Evolutionary conservation across 768 basidiomycete genomes (phyloP).

Genomic region (Tulasnella sp.): DNA sequence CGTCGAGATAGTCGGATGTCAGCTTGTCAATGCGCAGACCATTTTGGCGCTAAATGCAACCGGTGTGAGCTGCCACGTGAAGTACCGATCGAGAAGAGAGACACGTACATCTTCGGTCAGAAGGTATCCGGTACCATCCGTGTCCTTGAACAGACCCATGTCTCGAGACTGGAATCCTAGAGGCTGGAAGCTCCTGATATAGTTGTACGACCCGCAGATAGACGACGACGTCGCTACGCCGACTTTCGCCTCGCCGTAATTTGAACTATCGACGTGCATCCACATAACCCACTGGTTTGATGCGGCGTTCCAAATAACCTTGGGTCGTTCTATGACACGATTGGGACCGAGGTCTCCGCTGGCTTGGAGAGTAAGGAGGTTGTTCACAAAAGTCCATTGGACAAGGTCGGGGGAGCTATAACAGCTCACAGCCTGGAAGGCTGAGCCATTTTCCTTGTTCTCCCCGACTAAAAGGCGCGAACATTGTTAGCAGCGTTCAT

Average conservation of each 20-base stretch:
- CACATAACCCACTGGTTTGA: constrained; percentile 18
- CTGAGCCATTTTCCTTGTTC: not conserved
- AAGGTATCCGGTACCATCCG: constrained; percentile 15
- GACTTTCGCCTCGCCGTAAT: constrained; percentile 20
- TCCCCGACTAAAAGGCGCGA: not conserved
- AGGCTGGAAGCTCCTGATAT: constrained; percentile 15
- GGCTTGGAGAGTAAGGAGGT: not conserved
- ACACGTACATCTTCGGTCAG: constrained; percentile 19
- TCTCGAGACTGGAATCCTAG: constrained; percentile 16
- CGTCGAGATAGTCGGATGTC: constrained; percentile 12
- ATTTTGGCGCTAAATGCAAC: constrained; percentile 8
- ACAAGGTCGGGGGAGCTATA: constrained; percentile 19
- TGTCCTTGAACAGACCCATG: constrained; percentile 19
- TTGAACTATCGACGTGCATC: constrained; percentile 20
- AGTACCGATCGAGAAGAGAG: not conserved
- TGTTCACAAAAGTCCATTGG: constrained; percentile 19
- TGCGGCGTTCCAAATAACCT: not conserved
- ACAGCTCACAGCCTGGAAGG: constrained; percentile 17
- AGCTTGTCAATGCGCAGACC: constrained; percentile 16
- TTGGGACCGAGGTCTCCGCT: constrained; percentile 19
- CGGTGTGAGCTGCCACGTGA: not conserved
- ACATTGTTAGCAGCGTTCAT: not conserved
- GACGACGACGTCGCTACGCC: constrained; percentile 17
- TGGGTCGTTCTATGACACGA: constrained; percentile 17
- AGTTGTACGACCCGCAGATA: constrained; percentile 17